phyloP scores from a whole-genome alignment of 352 stramenopile genomes.

The Phytophthora tentaculata region DNA sequence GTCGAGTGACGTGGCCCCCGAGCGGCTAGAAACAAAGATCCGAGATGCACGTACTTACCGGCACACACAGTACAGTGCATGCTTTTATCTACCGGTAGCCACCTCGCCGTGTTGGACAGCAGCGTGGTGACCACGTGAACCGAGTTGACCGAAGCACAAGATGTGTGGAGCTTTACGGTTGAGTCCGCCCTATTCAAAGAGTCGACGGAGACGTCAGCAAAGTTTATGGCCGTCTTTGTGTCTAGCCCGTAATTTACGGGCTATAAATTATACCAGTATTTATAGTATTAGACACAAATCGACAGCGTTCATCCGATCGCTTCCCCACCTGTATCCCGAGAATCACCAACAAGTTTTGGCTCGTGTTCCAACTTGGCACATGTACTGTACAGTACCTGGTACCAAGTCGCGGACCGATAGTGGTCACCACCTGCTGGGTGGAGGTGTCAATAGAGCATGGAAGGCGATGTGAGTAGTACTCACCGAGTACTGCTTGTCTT shows the following conservation, averaged over 20 bases:
- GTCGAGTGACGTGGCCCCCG: no score
- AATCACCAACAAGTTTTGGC: constrained; percentile 9
- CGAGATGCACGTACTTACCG: no score
- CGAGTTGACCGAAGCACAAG: constrained; percentile 4
- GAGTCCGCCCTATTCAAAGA: constrained; percentile 27
- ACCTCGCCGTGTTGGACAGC: constrained; percentile 10
- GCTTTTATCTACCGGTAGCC: constrained; percentile 13
- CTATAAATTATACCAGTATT: no score
- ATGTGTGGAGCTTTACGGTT: constrained; percentile 18
- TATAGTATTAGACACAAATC: constrained; percentile 23
- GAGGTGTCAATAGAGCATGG: constrained; percentile 20
- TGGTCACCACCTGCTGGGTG: constrained; percentile 30
- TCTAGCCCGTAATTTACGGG: no score
- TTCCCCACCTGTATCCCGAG: constrained; percentile 18
- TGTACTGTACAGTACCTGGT: no score
- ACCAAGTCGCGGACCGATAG: no score
- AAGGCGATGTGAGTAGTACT: constrained; percentile 5
- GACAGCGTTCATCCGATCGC: constrained; percentile 10
- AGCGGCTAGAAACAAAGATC: no score
- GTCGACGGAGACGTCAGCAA: background rate
- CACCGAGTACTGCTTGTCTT: constrained; percentile 5
- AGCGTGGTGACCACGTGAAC: background rate
- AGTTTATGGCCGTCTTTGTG: constrained; percentile 13
- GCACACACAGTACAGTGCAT: no score
- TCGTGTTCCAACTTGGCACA: background rate